Percentiles rank a stretch among this genome's conserved stretches.
Evolutionary conservation across 1,284 basidiomycete species (phyloP).

Genomic region (Kwoniella shivajii): DNA sequence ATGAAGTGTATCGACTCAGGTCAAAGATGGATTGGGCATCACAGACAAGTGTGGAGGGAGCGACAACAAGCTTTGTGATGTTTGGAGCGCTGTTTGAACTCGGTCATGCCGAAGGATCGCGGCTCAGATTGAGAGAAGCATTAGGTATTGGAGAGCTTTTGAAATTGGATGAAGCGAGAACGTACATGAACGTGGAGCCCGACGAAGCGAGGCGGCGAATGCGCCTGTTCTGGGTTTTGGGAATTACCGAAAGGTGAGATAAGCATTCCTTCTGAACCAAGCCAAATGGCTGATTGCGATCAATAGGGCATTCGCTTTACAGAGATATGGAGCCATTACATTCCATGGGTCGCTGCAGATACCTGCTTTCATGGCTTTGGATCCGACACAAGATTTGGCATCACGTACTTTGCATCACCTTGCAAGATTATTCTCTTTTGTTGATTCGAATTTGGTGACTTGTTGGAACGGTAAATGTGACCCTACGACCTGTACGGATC

Average conservation of each 20-base stretch:
- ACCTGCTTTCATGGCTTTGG: neutral
- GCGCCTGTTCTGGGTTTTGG: conserved; percentile 34
- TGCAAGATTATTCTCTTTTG: conserved; percentile 29
- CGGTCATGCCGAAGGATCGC: conserved; percentile 25
- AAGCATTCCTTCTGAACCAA: neutral
- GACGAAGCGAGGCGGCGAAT: conserved; percentile 24
- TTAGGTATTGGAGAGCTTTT: conserved; percentile 30
- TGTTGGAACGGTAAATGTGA: conserved; percentile 36
- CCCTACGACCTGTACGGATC: conserved; percentile 11
- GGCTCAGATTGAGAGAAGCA: conserved; percentile 28
- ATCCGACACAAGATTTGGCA: neutral
- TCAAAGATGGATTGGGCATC: conserved; percentile 31
- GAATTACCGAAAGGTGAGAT: conserved; percentile 35
- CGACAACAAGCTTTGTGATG: conserved; percentile 33
- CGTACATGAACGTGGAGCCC: conserved; percentile 8
- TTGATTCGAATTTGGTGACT: conserved; percentile 33
- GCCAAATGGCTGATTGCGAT: neutral
- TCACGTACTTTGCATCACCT: conserved; percentile 23
- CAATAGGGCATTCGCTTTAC: conserved; percentile 28
- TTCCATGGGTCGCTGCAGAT: conserved; percentile 21
- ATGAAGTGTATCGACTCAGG: conserved; percentile 29
- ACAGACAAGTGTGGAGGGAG: conserved; percentile 20
- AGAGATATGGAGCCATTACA: conserved; percentile 25
- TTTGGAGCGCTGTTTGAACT: conserved; percentile 39
- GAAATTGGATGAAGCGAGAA: conserved; percentile 15